Evolutionary conservation across 2,329 filamentous ascomycete genomes (phyloP), one percentile per base, ranked within the genome.

Genomic region (Incumbomyces delicatus): DNA sequence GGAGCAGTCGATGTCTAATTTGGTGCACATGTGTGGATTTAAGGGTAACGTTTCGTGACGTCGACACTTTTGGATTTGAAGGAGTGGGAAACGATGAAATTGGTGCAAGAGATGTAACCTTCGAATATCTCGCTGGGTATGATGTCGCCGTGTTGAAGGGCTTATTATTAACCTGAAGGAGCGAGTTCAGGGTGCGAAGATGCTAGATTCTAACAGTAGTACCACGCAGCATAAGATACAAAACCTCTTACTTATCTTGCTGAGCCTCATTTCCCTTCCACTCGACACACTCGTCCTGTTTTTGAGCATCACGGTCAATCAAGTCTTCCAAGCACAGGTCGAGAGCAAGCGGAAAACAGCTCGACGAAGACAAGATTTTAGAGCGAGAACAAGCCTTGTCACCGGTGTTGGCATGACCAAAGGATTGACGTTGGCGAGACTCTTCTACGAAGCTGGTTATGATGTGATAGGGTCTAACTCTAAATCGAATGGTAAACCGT

Each of bases 321-420:
- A 50, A 53, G 46, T 68, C 37, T 50, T 63, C 11, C 58, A 59
- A 20, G 51, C 59, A 2, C 51, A 60, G 3, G 55, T 56, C 12
- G 47, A 50, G 36, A 40, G 56, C 6, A 50, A 50, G 31, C 57
- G 58, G 30, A 51, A 59, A 50, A 54, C 49, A 16, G 56, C 57
- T 13, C 56, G 59, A 2, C 51, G 54, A 11, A 58, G 63, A 47
- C 60, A 64, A 1, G 59, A 57, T 6, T 70, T 69, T 55, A 61
- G 63, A 30, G 66, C 66, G 1, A 73, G 71, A 45, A 83, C 75
- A 0, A 67, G 88, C 31, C 72, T 89, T 12, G 74, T 89, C 35
- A 87, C 84, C 0, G 84, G 85, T 1, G 72, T 87, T 2, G 77
- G 78, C 38, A 88, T 86, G 75, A 72, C 77, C 36, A 85, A 87